Conservation (phyloP, 2,329 filamentous ascomycete genomes). For the Penicillium janthinellum region DNA sequence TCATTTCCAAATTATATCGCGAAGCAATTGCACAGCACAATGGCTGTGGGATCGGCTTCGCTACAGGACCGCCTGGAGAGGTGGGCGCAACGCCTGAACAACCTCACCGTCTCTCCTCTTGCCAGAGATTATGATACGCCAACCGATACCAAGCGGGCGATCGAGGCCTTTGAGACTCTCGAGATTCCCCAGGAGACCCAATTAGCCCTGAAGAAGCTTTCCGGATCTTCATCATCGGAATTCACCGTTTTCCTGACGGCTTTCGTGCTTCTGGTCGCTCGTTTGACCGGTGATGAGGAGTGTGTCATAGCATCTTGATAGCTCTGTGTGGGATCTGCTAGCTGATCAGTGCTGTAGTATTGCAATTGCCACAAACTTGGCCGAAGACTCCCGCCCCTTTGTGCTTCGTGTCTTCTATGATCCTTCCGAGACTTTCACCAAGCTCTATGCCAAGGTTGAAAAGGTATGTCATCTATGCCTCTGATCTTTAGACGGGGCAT, state of each 20-base stretch:
- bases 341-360: constrained; percentile 29
- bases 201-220: constrained; percentile 43
- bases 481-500: neutral
- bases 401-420: constrained; percentile 48
- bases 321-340: neutral
- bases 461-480: constrained; percentile 32
- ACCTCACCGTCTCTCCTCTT: constrained; percentile 47
- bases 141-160: constrained; percentile 41
- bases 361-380: constrained; percentile 48
- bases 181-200: constrained; percentile 40
- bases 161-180: constrained; percentile 48
- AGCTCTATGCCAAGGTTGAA: constrained; percentile 44
- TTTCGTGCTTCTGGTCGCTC: constrained; percentile 47
- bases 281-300: constrained; percentile 53
- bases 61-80: constrained; percentile 44
- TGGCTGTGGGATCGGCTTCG: constrained; percentile 37
- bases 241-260: constrained; percentile 49
- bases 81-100: constrained; percentile 46
- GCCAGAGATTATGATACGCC: constrained; percentile 47
- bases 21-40: constrained; percentile 26
- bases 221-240: constrained; percentile 34
- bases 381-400: constrained; percentile 48
- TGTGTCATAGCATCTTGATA: neutral
- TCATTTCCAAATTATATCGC: constrained; percentile 11
- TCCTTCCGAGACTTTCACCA: constrained; percentile 43